Base-by-base conservation (phyloP, 2,329 filamentous ascomycete species). In the Arachnopeziza araneosa region DNA sequence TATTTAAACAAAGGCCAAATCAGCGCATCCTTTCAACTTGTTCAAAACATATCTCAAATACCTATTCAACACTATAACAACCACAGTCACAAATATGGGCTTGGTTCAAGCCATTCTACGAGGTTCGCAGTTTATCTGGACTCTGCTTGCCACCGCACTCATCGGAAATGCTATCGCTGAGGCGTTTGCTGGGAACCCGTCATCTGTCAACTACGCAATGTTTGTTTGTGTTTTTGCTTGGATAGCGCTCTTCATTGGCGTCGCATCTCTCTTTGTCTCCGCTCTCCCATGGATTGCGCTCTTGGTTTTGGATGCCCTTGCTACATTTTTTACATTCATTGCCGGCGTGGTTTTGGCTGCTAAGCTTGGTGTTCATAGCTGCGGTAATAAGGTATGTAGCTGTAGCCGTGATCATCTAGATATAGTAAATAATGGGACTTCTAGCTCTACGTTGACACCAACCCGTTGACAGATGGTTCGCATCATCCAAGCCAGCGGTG, bases 331-430 rank as follows among this genome's bases (percentile, higher is more conserved):
- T 78, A 87, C 83, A 66, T 84, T 92, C 69, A 86, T 90, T 72
- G 82, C 78, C 59, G 88, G 82, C 63, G 79, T 93, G 61, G 88
- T 90, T 10, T 79, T 90, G 50, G 83, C 90, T 4, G 86, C 88
- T 24, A 86, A 87, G 73, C 80, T 93, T 9, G 75, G 77, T n/a
- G 84, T 81, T 7, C 83, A 86, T 71, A 86, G 88, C 79, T 93
- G 90, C 76, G 77, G 78, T 67, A 83, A 86, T 69, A 22, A 56
- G 54, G 83, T 85, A 76, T 66, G 81, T 76, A 24, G 14, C 21
- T 32, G 14, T 22, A 14, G 7, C 14, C 36, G 5, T 12, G 23
- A 21, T 7, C 7, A 22, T 2, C 30, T n/a, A 24, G 26, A 23
- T 30, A 17, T n/a, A 10, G 14, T 22, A 26, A 24, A 54, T 12